Percentiles rank a stretch among this genome's conserved stretches.
These are phyloP conservation scores for Daldinia decipiens DNA, from an alignment of 495 filamentous ascomycete species.

Conservation along the genomic window DNA sequence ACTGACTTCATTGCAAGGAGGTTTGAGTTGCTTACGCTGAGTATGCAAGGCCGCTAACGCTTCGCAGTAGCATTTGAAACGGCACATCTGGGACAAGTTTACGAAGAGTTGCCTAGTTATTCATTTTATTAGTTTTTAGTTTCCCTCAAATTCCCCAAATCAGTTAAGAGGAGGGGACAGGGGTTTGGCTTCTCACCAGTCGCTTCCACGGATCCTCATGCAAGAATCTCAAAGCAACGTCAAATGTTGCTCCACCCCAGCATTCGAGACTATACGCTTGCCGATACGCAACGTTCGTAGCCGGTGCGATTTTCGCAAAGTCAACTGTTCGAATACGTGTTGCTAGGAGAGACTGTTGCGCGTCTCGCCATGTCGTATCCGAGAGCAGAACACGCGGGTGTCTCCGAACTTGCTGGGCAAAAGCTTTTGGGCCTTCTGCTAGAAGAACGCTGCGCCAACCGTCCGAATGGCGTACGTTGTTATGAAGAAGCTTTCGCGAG, in stretches of 20 bases:
- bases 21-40: background rate
- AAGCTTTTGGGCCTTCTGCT: background rate
- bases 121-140: background rate
- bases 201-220: background rate
- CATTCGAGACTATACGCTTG: background rate
- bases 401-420: background rate
- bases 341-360: background rate
- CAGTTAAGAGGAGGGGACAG: background rate
- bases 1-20: background rate
- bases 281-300: background rate
- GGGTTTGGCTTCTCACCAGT: background rate
- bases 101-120: background rate
- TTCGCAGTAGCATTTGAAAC: background rate
- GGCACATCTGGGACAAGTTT: background rate
- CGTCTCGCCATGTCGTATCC: background rate
- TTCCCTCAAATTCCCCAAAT: background rate
- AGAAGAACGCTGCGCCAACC: background rate
- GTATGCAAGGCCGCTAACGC: background rate
- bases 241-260: conserved; percentile 2
- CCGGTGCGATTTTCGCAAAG: background rate
- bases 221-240: background rate
- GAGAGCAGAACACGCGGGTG: background rate
- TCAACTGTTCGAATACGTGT: background rate
- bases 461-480: background rate
- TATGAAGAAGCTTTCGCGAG: background rate